phyloP scores from a whole-genome alignment of 768 basidiomycete species.

The Ramaria sp. region DNA sequence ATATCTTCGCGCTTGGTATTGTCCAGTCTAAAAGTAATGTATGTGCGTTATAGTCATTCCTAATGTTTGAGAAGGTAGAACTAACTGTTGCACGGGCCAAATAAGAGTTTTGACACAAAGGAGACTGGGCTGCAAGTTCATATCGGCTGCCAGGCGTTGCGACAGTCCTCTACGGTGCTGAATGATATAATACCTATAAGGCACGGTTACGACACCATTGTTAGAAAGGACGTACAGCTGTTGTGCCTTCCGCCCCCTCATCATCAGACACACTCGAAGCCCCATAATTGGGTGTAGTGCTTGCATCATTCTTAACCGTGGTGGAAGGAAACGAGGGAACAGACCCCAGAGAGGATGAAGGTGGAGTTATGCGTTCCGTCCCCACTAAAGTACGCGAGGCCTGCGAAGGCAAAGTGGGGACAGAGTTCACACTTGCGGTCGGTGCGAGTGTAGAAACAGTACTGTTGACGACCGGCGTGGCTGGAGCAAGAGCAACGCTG shows the following conservation, averaged over 20 bases:
- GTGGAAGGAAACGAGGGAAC: background rate
- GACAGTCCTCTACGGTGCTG: too few species aligned
- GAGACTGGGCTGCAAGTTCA: slow-evolving; percentile 16
- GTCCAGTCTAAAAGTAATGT: slow-evolving; percentile 34
- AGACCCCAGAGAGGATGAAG: background rate
- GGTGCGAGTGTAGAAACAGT: too few species aligned
- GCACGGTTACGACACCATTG: background rate
- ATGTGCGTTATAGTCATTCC: background rate
- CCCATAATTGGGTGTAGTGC: too few species aligned
- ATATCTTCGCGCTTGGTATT: slow-evolving; percentile 73
- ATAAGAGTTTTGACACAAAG: slow-evolving; percentile 52
- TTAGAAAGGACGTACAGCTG: background rate
- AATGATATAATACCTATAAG: too few species aligned
- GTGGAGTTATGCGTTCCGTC: background rate
- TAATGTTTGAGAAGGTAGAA: slow-evolving; percentile 5
- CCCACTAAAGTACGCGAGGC: background rate
- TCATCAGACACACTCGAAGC: too few species aligned
- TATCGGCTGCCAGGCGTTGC: too few species aligned
- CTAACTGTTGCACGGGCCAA: slow-evolving; percentile 63
- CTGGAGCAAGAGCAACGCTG: slow-evolving; percentile 3
- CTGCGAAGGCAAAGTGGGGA: too few species aligned
- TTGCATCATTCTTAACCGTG: too few species aligned
- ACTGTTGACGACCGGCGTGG: background rate
- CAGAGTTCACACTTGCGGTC: too few species aligned
- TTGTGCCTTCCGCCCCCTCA: too few species aligned